These are phyloP conservation scores for Globisporangium heterothallicum DNA, from an alignment of 352 stramenopile species.

Conservation along the genomic window DNA sequence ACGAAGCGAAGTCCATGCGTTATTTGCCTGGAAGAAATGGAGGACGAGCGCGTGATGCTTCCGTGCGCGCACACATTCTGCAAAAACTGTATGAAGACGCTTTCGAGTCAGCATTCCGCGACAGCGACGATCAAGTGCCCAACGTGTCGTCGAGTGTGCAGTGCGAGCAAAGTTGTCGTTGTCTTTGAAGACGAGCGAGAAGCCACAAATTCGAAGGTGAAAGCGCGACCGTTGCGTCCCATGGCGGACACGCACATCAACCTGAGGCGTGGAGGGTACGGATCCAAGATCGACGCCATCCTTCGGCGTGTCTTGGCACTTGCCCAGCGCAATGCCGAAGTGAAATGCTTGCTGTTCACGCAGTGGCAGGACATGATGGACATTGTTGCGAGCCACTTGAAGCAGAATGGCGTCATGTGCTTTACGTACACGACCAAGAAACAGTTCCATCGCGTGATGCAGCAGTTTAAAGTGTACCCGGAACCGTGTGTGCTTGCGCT, in stretches of 20 bases:
- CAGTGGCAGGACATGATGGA: conserved; percentile 89
- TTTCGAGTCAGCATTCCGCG: conserved; percentile 21
- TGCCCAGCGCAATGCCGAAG: conserved; percentile 35
- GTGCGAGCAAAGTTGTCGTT: conserved; percentile 16
- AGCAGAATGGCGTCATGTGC: conserved; percentile 53
- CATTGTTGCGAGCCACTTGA: conserved; percentile 25
- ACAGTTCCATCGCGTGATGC: conserved; percentile 33
- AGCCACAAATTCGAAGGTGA: background rate
- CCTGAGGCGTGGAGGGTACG: conserved; percentile 29
- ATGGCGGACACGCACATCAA: conserved; percentile 9
- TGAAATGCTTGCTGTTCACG: conserved; percentile 90
- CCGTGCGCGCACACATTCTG: conserved; percentile 86
- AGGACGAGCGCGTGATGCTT: conserved; percentile 61
- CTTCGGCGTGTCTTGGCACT: conserved; percentile 42
- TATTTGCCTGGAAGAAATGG: conserved; percentile 77
- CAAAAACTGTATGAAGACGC: conserved; percentile 30
- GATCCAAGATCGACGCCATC: conserved; percentile 71
- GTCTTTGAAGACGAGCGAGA: conserved; percentile 15
- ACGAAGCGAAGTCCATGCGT: conserved; percentile 34
- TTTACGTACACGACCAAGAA: conserved; percentile 65
- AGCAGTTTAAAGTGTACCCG: conserved; percentile 47
- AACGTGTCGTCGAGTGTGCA: conserved; percentile 42
- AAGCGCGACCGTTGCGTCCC: background rate
- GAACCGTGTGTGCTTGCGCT: conserved; percentile 63
- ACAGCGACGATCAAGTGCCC: conserved; percentile 41